These are phyloP conservation scores for Penicillium chermesinum DNA, from an alignment of 495 filamentous ascomycete genomes.

Conservation along the genomic window DNA sequence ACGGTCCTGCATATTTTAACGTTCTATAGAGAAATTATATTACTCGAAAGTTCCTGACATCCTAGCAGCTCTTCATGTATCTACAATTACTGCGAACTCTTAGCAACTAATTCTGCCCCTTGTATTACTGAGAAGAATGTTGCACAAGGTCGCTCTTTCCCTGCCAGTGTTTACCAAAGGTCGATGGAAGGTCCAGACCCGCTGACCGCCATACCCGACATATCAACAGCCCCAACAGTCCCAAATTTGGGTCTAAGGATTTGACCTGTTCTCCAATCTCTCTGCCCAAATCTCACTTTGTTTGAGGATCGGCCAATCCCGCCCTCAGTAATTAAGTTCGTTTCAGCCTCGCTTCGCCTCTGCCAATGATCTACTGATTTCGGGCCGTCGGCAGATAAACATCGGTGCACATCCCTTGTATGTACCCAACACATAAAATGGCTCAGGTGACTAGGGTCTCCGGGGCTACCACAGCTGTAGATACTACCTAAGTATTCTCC, in stretches of 20 bases:
- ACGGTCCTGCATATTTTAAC: neutral
- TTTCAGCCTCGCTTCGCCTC: neutral
- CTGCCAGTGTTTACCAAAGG: too few species aligned
- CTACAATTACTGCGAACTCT: too few species aligned
- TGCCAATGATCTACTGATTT: neutral
- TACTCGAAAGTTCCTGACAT: too few species aligned
- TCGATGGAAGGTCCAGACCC: too few species aligned
- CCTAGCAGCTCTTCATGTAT: too few species aligned
- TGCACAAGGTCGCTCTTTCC: too few species aligned
- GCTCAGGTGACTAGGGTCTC: too few species aligned
- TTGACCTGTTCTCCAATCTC: too few species aligned
- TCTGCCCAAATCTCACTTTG: neutral
- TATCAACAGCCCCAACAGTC: neutral
- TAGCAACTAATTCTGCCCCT: too few species aligned
- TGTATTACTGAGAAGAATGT: too few species aligned
- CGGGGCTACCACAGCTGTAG: constrained; percentile 17
- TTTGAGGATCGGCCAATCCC: neutral
- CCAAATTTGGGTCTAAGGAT: neutral
- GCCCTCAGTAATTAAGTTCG: neutral
- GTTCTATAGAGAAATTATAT: too few species aligned
- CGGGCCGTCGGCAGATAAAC: neutral
- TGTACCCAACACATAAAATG: neutral
- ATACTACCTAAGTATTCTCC: constrained; percentile 19
- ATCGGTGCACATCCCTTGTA: neutral
- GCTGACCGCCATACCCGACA: neutral